These are phyloP conservation scores for Diaporthe amygdali DNA, from an alignment of 2,329 filamentous ascomycete genomes.

Conservation along the genomic window DNA sequence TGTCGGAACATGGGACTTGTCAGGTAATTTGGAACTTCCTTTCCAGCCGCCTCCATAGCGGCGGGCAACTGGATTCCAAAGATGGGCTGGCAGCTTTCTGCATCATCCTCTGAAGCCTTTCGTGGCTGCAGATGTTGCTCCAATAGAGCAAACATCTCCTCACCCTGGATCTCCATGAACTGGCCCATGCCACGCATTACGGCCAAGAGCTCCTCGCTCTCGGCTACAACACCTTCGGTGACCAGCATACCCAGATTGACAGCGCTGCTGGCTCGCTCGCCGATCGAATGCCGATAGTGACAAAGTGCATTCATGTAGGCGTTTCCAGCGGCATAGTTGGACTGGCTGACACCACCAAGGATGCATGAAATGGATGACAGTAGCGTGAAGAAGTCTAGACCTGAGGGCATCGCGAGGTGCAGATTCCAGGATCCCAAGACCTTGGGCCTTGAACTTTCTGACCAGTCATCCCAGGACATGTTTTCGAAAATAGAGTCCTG, in stretches of 20 bases:
- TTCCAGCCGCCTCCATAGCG: not conserved
- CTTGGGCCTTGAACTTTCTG: conserved; percentile 1
- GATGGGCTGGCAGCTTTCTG: not conserved
- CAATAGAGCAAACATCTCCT: conserved; percentile 21
- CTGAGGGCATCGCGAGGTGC: not conserved
- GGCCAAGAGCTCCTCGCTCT: conserved; percentile 28
- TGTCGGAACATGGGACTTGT: not conserved
- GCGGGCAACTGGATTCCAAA: not conserved
- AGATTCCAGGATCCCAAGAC: conserved; percentile 29
- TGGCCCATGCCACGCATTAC: conserved; percentile 20
- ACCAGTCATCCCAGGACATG: conserved; percentile 12
- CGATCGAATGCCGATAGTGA: conserved; percentile 20
- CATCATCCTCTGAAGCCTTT: not conserved
- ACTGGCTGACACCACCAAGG: conserved; percentile 39
- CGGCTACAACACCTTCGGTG: conserved; percentile 25
- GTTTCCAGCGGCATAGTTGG: conserved; percentile 45
- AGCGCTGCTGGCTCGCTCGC: conserved; percentile 39
- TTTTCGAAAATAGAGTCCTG: not conserved
- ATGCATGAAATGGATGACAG: conserved; percentile 43
- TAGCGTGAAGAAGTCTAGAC: conserved; percentile 44
- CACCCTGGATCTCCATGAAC: conserved; percentile 5
- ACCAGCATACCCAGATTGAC: conserved; percentile 26
- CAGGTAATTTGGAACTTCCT: not conserved
- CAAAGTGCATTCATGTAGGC: conserved; percentile 36
- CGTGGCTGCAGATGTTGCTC: conserved; percentile 25